A percentile compares a stretch with the other conserved stretches of the same genome.
These are phyloP conservation scores for Daldinia concentrica DNA, from an alignment of 495 filamentous ascomycete genomes.

Conservation along the genomic window DNA sequence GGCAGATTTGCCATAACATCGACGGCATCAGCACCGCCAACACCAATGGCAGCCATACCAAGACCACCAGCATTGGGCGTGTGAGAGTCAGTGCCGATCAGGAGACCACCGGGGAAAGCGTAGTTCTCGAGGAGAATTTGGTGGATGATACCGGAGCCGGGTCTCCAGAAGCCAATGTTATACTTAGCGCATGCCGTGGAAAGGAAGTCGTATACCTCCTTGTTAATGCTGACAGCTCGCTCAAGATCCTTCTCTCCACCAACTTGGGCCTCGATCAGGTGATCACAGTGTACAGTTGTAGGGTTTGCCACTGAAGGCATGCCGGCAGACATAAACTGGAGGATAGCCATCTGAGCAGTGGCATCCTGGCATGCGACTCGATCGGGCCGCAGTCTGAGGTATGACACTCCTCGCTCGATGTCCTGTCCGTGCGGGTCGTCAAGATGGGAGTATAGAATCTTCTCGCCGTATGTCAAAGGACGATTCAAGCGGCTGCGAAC, in stretches of 20 bases:
- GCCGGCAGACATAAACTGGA: slow-evolving; percentile 99
- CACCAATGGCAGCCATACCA: slow-evolving; percentile 95
- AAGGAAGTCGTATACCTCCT: slow-evolving; percentile 99
- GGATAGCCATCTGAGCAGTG: slow-evolving; percentile 98
- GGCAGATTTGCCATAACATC: slow-evolving; percentile 98
- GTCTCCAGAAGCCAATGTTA: slow-evolving; percentile 99
- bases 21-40: slow-evolving; percentile 98
- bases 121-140: slow-evolving; percentile 99
- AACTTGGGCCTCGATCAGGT: slow-evolving; percentile 97
- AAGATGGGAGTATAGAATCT: slow-evolving; percentile 98
- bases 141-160: slow-evolving; percentile 99
- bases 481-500: slow-evolving; percentile 89
- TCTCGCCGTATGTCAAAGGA: slow-evolving; percentile 95
- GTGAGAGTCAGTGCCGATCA: slow-evolving; percentile 99
- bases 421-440: slow-evolving; percentile 97
- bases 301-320: slow-evolving; percentile 95
- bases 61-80: slow-evolving; percentile 98
- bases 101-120: slow-evolving; percentile 95
- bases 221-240: slow-evolving; percentile 93
- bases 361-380: slow-evolving; percentile 99
- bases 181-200: slow-evolving; percentile 96
- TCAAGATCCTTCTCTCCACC: slow-evolving; percentile 95
- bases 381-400: slow-evolving; percentile 95
- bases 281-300: slow-evolving; percentile 97
- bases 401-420: slow-evolving; percentile 92